Percentiles rank a stretch among this genome's conserved stretches.
Conservation (phyloP, 192 early-diverging fungal genomes). For the Anaeromyces robustus region DNA sequence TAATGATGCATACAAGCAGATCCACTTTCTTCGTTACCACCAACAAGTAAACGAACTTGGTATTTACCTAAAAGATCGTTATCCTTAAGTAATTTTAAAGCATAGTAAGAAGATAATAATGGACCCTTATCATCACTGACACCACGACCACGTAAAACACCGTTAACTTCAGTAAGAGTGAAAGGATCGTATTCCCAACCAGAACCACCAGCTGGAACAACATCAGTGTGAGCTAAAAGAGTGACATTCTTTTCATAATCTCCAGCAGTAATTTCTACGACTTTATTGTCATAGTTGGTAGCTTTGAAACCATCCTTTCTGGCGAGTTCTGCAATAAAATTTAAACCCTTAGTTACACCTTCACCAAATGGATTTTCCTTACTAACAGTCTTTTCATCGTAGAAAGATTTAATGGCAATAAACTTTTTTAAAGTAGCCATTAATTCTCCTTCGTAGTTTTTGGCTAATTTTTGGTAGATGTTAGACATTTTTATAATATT, state of each 20-base stretch:
- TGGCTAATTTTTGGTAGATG: no score
- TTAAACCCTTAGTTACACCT: neutral
- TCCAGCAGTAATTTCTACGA: neutral
- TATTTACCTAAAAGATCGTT: neutral
- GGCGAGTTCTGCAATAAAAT: neutral
- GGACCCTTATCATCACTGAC: constrained; percentile 74
- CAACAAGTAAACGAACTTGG: neutral
- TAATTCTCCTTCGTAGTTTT: no score
- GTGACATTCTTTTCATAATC: neutral
- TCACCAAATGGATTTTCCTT: neutral
- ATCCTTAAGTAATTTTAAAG: constrained; percentile 6
- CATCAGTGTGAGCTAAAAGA: constrained; percentile 57
- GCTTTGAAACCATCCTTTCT: neutral
- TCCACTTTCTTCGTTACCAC: neutral
- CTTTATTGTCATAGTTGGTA: neutral
- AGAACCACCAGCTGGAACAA: constrained; percentile 51
- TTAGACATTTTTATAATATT: no score
- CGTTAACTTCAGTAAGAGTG: constrained; percentile 42
- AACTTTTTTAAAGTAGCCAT: neutral
- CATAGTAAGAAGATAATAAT: constrained; percentile 53
- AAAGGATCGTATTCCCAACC: constrained; percentile 55
- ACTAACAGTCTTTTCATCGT: neutral
- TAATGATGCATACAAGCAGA: neutral
- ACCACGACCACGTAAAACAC: constrained; percentile 60
- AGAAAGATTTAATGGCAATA: neutral